Evolutionary conservation across 1,284 basidiomycete genomes (phyloP).

Genomic region (Austroboletus niveus): DNA sequence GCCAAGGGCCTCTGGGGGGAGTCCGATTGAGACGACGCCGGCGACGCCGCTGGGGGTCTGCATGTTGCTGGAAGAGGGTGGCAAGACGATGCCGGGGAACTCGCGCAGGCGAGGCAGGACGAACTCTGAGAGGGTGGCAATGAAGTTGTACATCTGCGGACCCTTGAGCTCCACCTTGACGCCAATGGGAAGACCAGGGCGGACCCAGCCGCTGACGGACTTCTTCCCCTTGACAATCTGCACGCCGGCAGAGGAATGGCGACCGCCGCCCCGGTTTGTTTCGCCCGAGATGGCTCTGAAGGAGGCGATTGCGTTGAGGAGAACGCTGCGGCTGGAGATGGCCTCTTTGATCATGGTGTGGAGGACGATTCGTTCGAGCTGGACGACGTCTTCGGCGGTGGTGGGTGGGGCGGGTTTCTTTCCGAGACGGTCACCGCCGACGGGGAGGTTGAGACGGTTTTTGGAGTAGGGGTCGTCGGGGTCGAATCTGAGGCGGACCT

Average conservation of each 20-base stretch:
- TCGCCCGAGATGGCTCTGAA: constrained; percentile 88
- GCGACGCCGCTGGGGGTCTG: constrained; percentile 75
- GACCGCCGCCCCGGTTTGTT: constrained; percentile 66
- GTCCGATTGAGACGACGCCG: constrained; percentile 88
- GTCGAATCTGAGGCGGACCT: constrained; percentile 71
- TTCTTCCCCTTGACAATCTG: constrained; percentile 80
- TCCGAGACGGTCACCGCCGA: constrained; percentile 69
- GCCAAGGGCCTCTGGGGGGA: constrained; percentile 81
- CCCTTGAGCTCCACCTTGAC: constrained; percentile 90
- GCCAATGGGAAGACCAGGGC: constrained; percentile 81
- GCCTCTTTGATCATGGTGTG: constrained; percentile 86
- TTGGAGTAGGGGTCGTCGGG: constrained; percentile 77
- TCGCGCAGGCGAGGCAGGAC: constrained; percentile 92
- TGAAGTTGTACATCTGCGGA: constrained; percentile 91
- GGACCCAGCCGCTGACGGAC: constrained; percentile 84
- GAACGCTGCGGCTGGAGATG: constrained; percentile 67
- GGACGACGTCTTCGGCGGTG: constrained; percentile 65
- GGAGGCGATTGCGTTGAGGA: constrained; percentile 86
- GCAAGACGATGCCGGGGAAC: constrained; percentile 79
- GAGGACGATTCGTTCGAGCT: constrained; percentile 81
- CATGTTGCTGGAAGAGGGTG: constrained; percentile 58
- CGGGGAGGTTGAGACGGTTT: constrained; percentile 68
- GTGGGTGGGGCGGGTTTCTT: constrained; percentile 65
- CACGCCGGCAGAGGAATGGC: constrained; percentile 71
- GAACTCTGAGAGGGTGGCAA: constrained; percentile 88